Evolutionary conservation across 2,329 filamentous ascomycete genomes (phyloP).

Genomic region (Aplosporella prunicola): DNA sequence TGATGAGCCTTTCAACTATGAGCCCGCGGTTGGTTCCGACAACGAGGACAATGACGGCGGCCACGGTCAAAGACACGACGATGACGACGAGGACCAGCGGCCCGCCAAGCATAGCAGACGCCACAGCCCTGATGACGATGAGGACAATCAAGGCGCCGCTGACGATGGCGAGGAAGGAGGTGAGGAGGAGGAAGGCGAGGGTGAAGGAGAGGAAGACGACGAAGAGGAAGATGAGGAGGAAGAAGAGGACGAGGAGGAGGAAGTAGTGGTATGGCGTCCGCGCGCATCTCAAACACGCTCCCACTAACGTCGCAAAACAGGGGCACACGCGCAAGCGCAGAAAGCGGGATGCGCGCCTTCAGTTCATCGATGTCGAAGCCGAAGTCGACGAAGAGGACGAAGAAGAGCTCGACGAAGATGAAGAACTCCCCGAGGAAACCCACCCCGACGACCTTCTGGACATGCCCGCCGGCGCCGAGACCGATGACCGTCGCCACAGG

Average conservation of each 20-base stretch:
- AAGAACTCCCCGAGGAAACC: slow-evolving; percentile 78
- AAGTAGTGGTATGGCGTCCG: slow-evolving; percentile 10
- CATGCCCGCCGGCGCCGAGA: slow-evolving; percentile 60
- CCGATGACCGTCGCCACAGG: slow-evolving; percentile 85
- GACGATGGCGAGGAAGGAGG: slow-evolving; percentile 27
- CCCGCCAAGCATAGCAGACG: slow-evolving; percentile 16
- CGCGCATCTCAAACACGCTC: no score
- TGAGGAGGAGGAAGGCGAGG: slow-evolving; percentile 30
- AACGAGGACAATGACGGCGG: slow-evolving; percentile 39
- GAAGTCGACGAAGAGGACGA: slow-evolving; percentile 94
- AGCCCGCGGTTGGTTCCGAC: slow-evolving; percentile 54
- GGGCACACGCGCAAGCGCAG: slow-evolving; percentile 70
- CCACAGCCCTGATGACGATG: slow-evolving; percentile 32
- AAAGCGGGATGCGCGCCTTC: slow-evolving; percentile 63
- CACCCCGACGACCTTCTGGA: slow-evolving; percentile 86
- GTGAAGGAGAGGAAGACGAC: slow-evolving; percentile 31
- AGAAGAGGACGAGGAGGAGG: slow-evolving; percentile 44
- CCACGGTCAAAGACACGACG: slow-evolving; percentile 37
- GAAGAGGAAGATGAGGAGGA: slow-evolving; percentile 44
- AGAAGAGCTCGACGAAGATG: slow-evolving; percentile 72
- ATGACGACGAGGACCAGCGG: slow-evolving; percentile 33
- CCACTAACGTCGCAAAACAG: slow-evolving; percentile 43
- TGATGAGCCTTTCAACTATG: slow-evolving; percentile 86
- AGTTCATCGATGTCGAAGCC: slow-evolving; percentile 96
- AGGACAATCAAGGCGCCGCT: slow-evolving; percentile 8